Evolutionary conservation across 2,329 filamentous ascomycete species (phyloP).

Genomic region (Nemania sp.): DNA sequence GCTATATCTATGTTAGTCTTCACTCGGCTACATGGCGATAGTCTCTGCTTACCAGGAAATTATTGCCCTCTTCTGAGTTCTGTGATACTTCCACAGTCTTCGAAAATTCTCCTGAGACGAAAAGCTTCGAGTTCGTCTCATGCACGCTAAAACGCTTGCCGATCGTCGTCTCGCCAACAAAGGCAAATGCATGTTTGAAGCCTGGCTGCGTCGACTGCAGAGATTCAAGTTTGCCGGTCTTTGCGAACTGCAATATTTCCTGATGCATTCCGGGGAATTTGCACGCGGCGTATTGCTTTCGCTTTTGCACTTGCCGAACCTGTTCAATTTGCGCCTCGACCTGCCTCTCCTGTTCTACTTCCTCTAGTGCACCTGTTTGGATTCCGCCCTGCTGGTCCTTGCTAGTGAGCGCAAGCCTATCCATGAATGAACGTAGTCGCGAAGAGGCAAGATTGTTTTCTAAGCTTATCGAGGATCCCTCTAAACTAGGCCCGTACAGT

Average conservation of each 20-base stretch:
- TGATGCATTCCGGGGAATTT: slow-evolving; percentile 60
- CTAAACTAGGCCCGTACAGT: slow-evolving; percentile 60
- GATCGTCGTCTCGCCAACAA: slow-evolving; percentile 53
- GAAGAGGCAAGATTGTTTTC: not conserved
- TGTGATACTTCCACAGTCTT: slow-evolving; percentile 54
- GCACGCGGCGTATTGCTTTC: slow-evolving; percentile 54
- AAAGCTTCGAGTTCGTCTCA: slow-evolving; percentile 48
- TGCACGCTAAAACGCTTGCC: slow-evolving; percentile 52
- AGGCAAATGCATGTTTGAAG: slow-evolving; percentile 58
- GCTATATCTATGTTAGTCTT: slow-evolving; percentile 45
- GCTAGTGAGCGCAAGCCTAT: slow-evolving; percentile 7
- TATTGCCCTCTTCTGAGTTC: slow-evolving; percentile 44
- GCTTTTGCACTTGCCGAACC: slow-evolving; percentile 66
- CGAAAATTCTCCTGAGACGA: slow-evolving; percentile 61
- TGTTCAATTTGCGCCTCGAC: slow-evolving; percentile 69
- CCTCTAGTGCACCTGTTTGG: slow-evolving; percentile 65
- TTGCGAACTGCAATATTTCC: slow-evolving; percentile 59
- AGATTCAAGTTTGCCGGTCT: slow-evolving; percentile 54
- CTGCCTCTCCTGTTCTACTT: slow-evolving; percentile 71
- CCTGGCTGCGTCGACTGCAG: slow-evolving; percentile 48
- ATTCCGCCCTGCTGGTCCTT: slow-evolving; percentile 53
- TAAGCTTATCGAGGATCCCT: not conserved
- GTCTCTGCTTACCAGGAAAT: slow-evolving; percentile 46
- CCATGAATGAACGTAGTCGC: slow-evolving; percentile 21
- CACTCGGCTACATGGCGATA: not conserved